phyloP scores from a whole-genome alignment of 1,284 basidiomycete species.

The Prillingera fragicola region DNA sequence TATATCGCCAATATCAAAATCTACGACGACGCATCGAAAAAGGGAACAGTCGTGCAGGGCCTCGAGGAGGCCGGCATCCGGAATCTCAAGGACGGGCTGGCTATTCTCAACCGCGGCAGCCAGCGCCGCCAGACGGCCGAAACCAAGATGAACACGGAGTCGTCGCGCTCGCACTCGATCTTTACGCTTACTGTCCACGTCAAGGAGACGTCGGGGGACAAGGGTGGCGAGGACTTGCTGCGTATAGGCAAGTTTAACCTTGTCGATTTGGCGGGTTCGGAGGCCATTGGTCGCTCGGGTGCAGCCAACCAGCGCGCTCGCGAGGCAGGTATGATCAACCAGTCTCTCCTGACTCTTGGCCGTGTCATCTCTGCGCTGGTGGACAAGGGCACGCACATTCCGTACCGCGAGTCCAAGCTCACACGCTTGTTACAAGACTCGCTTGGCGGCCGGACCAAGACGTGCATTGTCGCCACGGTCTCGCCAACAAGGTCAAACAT shows the following conservation, averaged over 20 bases:
- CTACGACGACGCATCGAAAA: conserved; percentile 83
- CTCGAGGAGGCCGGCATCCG: conserved; percentile 84
- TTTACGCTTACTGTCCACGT: conserved; percentile 92
- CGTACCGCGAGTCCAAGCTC: conserved; percentile 84
- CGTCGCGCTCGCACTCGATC: conserved; percentile 91
- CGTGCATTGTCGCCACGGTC: conserved; percentile 94
- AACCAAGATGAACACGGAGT: conserved; percentile 97
- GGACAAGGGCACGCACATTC: conserved; percentile 83
- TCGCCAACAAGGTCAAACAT: conserved; percentile 86
- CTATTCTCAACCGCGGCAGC: conserved; percentile 80
- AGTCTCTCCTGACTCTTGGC: conserved; percentile 90
- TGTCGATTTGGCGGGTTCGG: conserved; percentile 94
- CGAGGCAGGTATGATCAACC: conserved; percentile 99
- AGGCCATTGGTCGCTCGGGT: conserved; percentile 94
- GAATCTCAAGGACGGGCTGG: conserved; percentile 76
- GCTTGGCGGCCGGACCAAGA: conserved; percentile 95
- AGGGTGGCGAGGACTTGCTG: conserved; percentile 75
- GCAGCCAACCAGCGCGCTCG: conserved; percentile 91
- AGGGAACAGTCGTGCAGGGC: conserved; percentile 80
- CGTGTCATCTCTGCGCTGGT: conserved; percentile 96
- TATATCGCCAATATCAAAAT: conserved; percentile 61
- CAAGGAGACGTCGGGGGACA: conserved; percentile 64
- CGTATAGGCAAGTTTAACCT: conserved; percentile 94
- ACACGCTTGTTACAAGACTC: conserved; percentile 98
- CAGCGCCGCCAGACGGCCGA: conserved; percentile 88